Base-by-base conservation (phyloP, 768 basidiomycete species). In the Calvatia gigantea region DNA sequence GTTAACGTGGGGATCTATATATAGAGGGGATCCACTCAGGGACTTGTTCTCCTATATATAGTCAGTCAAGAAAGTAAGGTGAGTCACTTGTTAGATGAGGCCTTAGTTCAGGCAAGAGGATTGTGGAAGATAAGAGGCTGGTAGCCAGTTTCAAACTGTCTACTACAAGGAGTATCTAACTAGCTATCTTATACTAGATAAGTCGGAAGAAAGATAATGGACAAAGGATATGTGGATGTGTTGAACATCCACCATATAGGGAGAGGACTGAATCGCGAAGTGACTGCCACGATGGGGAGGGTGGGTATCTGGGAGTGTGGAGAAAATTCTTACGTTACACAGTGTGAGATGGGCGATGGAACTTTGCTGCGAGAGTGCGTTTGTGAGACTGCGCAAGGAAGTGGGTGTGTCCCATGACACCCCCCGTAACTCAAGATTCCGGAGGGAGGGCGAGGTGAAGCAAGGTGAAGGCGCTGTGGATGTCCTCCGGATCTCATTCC, bases 401-500 rank as follows among this genome's bases (percentile, higher is more conserved):
- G 37, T 14, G 23, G 27, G 54, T 1, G 25, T 47, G 17, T 55
- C 54, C 37, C 44, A 55, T 6, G 35, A 39, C 2, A 47, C 21
- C 3, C 45, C 35, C 4, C 28, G 45, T 4, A 48, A 21, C 3
- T 49, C 11, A 19, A 48, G 38, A 5, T 27, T 9, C 6, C 29
- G 23, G 19, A 56, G 46, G 15, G 17, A 23, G 19, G 54, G 46
- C 2, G 25, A 47, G 6, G 35, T 28, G 25, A 46, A n/a, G 48
- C 28, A 21, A 15, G 41, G 17, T 7, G 23, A 54, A 35, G 19
- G 45, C 54, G 11, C 12, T 21, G 4, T 15, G 53, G 32, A 45
- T 47, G 15, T 21, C 54, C 11, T 7, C 37, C 31, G 54, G 37
- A 55, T 55, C 37, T 17, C 25, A 21, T 47, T 19, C 54, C 54